These are phyloP conservation scores for Pleurotus djamor DNA, from an alignment of 768 basidiomycete genomes.

Conservation along the genomic window DNA sequence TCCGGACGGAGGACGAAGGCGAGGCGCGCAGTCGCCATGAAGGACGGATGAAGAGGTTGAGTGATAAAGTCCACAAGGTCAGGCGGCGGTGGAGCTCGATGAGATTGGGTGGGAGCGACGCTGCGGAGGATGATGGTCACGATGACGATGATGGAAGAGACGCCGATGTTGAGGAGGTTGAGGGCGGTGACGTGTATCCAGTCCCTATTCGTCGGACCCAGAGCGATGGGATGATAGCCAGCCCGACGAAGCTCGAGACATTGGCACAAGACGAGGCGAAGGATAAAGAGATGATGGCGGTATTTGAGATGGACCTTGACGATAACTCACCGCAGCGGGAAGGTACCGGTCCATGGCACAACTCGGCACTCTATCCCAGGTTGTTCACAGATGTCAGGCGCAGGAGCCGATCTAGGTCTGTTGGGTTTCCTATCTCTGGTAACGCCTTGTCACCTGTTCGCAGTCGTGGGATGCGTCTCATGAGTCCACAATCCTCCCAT, in stretches of 20 bases:
- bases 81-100: not conserved
- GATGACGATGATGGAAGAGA: not conserved
- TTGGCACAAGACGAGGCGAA: slow-evolving; percentile 30
- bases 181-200: not conserved
- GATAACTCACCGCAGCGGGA: slow-evolving; percentile 12
- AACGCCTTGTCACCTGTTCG: slow-evolving; percentile 1
- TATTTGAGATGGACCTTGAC: slow-evolving; percentile 46
- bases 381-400: slow-evolving; percentile 20
- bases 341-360: slow-evolving; percentile 18
- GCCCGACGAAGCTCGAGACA: slow-evolving; percentile 28
- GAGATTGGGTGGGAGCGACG: not conserved
- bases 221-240: slow-evolving; percentile 55
- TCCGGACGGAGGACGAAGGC: slow-evolving; percentile 56
- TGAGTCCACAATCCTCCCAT: not conserved
- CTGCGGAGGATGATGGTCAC: not conserved
- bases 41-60: not conserved
- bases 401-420: slow-evolving; percentile 42
- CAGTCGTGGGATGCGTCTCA: slow-evolving; percentile 1
- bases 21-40: slow-evolving; percentile 23
- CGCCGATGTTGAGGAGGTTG: not conserved
- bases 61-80: slow-evolving; percentile 5
- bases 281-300: slow-evolving; percentile 25
- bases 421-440: slow-evolving; percentile 15
- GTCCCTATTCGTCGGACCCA: slow-evolving; percentile 54
- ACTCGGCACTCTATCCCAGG: slow-evolving; percentile 21